Evolutionary conservation across 2,329 filamentous ascomycete species (phyloP), one percentile per base, ranked within the genome.

Genomic region (Sphaerulina populicola): DNA sequence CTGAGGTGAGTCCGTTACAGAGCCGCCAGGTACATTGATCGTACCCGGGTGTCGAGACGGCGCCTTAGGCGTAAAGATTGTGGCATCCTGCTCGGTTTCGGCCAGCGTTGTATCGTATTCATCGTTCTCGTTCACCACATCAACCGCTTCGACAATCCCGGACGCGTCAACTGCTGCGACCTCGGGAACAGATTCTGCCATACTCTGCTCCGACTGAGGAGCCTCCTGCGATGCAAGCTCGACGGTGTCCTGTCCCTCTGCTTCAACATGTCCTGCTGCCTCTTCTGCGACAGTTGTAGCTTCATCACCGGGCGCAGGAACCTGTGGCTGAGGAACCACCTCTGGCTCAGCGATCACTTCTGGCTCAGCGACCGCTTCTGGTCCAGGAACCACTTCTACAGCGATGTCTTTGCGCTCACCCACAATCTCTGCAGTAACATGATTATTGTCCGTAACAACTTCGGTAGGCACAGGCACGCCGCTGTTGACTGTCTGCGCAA

Each of bases 1-100:
- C 10, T 57, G 59, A 30, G 63, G 63, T 8, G 52, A 59, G 33
- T 67, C 65, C 9, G 51, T 8, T 6, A 49, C 50, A 10, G 44
- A 47, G 6, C 35, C 23, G 37, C 46, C 29, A 12, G 52, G 48
- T 10, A 52, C 51, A 36, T 57, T 47, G 6, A 60, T 51, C 9
- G 52, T 41, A 39, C 44, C 51, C 14, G 52, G 49, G 21, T 46
- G 29, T n/a, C 55, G 49, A 41, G 55, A 51, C 9, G 48, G 31
- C 2, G 38, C 29, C 37, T 52, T 55, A 18, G 23, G 38, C 10
- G 38, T 37, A 27, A 29, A 15, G 12, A 14, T 38, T 14, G n/a
- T 14, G 10, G 21, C 30, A 12, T 43, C 39, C 12, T 40, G 29
- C 46, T 42, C 39, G 15, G 47, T 37, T 9, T 41, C 18, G 11